These are phyloP conservation scores for Mrakia blollopis DNA, from an alignment of 768 basidiomycete genomes.

Conservation along the genomic window DNA sequence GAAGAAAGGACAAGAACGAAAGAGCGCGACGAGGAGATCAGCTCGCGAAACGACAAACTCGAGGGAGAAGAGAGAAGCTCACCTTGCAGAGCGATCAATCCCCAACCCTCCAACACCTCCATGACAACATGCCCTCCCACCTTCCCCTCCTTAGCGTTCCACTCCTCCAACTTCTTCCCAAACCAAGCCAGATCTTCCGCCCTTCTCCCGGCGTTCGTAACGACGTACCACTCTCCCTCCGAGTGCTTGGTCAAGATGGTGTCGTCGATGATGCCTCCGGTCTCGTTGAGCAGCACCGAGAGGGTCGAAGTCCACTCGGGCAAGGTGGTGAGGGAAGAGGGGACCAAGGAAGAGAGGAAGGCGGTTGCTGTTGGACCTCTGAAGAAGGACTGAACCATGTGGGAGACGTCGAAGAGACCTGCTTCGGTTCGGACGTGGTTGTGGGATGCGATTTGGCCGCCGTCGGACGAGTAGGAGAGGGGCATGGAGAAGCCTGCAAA, in stretches of 20 bases:
- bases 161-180: conserved; percentile 59
- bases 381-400: conserved; percentile 95
- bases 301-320: conserved; percentile 58
- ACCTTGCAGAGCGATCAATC: conserved; percentile 87
- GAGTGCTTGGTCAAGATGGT: conserved; percentile 62
- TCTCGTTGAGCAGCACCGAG: conserved; percentile 79
- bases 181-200: conserved; percentile 79
- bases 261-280: conserved; percentile 94
- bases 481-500: conserved; percentile 98
- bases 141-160: conserved; percentile 60
- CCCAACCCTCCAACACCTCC: conserved; percentile 76
- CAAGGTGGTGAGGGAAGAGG: conserved; percentile 39
- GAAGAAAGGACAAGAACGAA: not conserved
- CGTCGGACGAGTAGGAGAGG: conserved; percentile 55
- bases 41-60: not conserved
- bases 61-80: conserved; percentile 28
- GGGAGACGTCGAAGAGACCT: conserved; percentile 93
- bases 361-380: conserved; percentile 67
- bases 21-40: not conserved
- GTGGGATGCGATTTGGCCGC: conserved; percentile 48
- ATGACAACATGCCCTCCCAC: conserved; percentile 58
- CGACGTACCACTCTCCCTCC: conserved; percentile 72
- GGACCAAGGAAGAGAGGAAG: conserved; percentile 86
- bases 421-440: conserved; percentile 74
- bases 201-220: conserved; percentile 89